These are phyloP conservation scores for Tricholomella constricta DNA, from an alignment of 768 basidiomycete species.

Conservation along the genomic window DNA sequence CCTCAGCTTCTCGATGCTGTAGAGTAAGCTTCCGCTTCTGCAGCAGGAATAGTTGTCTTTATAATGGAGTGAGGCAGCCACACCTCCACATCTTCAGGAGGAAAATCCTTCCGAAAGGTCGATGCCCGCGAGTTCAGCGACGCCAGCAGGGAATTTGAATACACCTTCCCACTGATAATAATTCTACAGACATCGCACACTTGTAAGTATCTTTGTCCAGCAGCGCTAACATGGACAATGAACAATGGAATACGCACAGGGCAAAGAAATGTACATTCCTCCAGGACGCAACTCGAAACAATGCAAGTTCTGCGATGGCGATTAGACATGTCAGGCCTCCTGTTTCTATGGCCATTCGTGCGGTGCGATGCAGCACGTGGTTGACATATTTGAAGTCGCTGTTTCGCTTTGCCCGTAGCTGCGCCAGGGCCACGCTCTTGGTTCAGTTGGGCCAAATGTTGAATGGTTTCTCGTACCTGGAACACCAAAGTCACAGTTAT, in stretches of 20 bases:
- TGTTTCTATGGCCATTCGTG: constrained; percentile 3
- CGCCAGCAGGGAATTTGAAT: constrained; percentile 6
- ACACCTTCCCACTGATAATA: constrained; percentile 4
- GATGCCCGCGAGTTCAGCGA: constrained; percentile 1
- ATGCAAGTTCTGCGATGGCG: not conserved
- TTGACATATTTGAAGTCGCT: not conserved
- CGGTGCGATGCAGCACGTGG: not conserved
- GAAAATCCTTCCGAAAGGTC: not conserved
- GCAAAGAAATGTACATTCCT: not conserved
- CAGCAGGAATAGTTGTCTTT: no score
- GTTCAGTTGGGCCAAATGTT: no score
- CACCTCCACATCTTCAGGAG: not conserved
- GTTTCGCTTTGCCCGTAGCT: not conserved
- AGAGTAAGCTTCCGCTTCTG: no score
- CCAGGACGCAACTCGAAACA: not conserved
- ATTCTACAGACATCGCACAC: not conserved
- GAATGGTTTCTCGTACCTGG: no score
- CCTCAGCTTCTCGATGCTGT: no score
- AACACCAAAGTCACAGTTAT: not conserved
- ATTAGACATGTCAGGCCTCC: not conserved
- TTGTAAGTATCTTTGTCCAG: no score
- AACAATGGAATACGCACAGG: not conserved
- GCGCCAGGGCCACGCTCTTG: no score
- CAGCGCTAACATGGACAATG: no score
- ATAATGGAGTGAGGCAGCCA: no score